phyloP scores from a whole-genome alignment of 768 basidiomycete species.

The Gloeophyllum trabeum region DNA sequence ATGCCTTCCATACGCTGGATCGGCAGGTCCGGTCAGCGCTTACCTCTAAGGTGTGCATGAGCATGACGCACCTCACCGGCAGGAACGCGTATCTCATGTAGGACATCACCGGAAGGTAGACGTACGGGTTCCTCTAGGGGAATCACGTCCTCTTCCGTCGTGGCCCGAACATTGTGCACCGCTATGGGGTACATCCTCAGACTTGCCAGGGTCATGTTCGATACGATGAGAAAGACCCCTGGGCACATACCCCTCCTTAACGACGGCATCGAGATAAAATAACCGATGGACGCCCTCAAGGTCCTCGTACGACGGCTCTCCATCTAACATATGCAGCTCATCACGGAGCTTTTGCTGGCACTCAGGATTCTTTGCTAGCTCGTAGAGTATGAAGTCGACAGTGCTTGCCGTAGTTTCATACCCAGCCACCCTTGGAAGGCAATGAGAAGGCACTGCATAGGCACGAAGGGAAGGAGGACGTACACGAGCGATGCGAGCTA shows the following conservation, averaged over 20 bases:
- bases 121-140: slow-evolving; percentile 24
- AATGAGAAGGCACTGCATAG: no score
- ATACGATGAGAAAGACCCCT: no score
- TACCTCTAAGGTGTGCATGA: no score
- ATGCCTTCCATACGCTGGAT: no score
- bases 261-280: slow-evolving; percentile 28
- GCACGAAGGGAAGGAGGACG: no score
- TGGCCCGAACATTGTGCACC: slow-evolving; percentile 27
- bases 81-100: slow-evolving; percentile 17
- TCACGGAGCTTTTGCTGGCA: slow-evolving; percentile 25
- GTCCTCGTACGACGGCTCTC: slow-evolving; percentile 22
- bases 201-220: no score
- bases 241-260: slow-evolving; percentile 30
- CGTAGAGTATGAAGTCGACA: slow-evolving; percentile 24
- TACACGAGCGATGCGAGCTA: no score
- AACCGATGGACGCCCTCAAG: slow-evolving; percentile 25
- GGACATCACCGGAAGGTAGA: slow-evolving; percentile 15
- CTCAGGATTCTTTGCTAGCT: slow-evolving; percentile 25
- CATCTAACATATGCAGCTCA: slow-evolving; percentile 20
- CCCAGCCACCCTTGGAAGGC: no score
- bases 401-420: slow-evolving; percentile 30
- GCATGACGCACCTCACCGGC: slow-evolving; percentile 24
- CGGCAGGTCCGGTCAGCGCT: no score
- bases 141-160: slow-evolving; percentile 27
- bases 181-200: slow-evolving; percentile 28